Evolutionary conservation across 2,329 filamentous ascomycete genomes (phyloP).

Genomic region (Penicillium sclerotigenum): DNA sequence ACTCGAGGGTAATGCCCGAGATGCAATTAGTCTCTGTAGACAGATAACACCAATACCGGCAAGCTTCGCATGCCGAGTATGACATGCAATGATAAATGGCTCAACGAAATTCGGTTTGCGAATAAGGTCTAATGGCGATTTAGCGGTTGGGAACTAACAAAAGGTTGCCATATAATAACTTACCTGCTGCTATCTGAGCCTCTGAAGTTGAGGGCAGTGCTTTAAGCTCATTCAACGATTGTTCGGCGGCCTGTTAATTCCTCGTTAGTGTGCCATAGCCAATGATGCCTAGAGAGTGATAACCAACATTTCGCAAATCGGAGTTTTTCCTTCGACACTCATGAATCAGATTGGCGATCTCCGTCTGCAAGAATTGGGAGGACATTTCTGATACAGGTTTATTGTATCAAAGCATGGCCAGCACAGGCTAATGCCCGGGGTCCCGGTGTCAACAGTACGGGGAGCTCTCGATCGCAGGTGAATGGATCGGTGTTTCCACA

Average conservation of each 20-base stretch:
- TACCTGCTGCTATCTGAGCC: slow-evolving; percentile 69
- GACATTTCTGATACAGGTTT: slow-evolving; percentile 63
- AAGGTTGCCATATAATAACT: slow-evolving; percentile 13
- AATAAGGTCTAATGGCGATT: slow-evolving; percentile 65
- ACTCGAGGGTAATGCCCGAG: slow-evolving; percentile 71
- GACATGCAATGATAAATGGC: slow-evolving; percentile 90
- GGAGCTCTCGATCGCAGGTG: slow-evolving; percentile 1
- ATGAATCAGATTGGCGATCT: slow-evolving; percentile 86
- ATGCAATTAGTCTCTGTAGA: slow-evolving; percentile 81
- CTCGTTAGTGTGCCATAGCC: slow-evolving; percentile 22
- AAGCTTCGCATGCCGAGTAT: slow-evolving; percentile 85
- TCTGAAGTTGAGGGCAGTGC: slow-evolving; percentile 70
- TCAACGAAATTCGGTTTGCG: slow-evolving; percentile 81
- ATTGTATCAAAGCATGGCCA: slow-evolving; percentile 32
- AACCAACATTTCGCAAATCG: slow-evolving; percentile 69
- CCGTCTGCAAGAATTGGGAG: slow-evolving; percentile 80
- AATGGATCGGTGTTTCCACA: not conserved
- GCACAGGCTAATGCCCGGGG: slow-evolving; percentile 11
- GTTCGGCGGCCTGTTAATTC: slow-evolving; percentile 73
- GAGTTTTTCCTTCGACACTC: slow-evolving; percentile 94
- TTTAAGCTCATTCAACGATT: slow-evolving; percentile 86
- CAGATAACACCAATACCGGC: slow-evolving; percentile 83
- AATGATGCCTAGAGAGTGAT: slow-evolving; percentile 9
- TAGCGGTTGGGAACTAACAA: not conserved
- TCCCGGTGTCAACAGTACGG: slow-evolving; percentile 14